Conservation (phyloP, 208 protist genomes). For the Trypanosoma mega region DNA sequence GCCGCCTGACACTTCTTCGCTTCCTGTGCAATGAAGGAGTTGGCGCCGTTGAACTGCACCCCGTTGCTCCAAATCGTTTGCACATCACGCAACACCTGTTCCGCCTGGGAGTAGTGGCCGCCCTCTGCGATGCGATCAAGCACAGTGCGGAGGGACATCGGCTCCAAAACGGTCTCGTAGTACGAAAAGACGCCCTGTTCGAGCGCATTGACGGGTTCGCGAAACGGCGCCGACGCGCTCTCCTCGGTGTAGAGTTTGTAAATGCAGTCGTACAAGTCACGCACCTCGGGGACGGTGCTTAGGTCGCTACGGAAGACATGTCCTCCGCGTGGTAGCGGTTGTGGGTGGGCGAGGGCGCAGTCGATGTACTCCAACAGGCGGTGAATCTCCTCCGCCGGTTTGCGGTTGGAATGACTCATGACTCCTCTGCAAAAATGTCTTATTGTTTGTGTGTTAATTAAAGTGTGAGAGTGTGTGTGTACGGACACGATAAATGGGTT, state of each 20-base stretch:
- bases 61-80: constrained; percentile 81
- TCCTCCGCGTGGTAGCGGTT: constrained; percentile 57
- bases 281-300: constrained; percentile 43
- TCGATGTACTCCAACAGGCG: constrained; percentile 66
- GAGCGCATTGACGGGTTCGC: constrained; percentile 82
- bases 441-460: neutral
- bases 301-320: constrained; percentile 51
- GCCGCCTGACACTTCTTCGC: constrained; percentile 42
- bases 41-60: constrained; percentile 61
- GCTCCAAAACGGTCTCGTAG: constrained; percentile 59
- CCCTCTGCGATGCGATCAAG: constrained; percentile 62
- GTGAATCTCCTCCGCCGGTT: constrained; percentile 50
- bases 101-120: constrained; percentile 44
- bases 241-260: constrained; percentile 81
- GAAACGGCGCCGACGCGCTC: constrained; percentile 54
- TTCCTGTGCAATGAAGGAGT: constrained; percentile 43
- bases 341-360: constrained; percentile 63
- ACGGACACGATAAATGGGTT: too few relatives aligned
- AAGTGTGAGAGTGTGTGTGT: too few relatives aligned
- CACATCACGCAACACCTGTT: constrained; percentile 58
- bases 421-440: neutral
- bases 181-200: constrained; percentile 62
- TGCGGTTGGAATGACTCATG: constrained; percentile 35
- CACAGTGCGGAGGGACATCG: constrained; percentile 65
- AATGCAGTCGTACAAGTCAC: constrained; percentile 73